phyloP scores from a whole-genome alignment of 2,329 filamentous ascomycete genomes.

The Zymoseptoria crescenta region DNA sequence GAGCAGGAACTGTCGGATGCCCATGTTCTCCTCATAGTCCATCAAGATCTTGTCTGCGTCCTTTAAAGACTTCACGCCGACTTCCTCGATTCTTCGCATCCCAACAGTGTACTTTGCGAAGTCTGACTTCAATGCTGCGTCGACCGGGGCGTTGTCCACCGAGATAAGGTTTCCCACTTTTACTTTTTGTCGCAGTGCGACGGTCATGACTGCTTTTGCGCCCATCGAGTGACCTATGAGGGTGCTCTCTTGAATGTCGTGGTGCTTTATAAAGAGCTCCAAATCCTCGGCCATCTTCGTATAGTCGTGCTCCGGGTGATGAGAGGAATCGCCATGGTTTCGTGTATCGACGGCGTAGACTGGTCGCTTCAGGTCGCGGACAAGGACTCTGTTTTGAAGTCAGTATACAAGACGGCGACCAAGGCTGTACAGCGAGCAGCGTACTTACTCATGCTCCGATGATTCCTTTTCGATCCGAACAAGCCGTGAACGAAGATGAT shows the following conservation, averaged over 20 bases:
- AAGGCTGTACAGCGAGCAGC: slow-evolving; percentile 27
- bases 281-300: slow-evolving; percentile 74
- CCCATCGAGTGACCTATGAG: slow-evolving; percentile 97
- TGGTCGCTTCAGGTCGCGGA: slow-evolving; percentile 68
- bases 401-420: not conserved
- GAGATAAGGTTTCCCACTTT: slow-evolving; percentile 65
- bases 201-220: slow-evolving; percentile 83
- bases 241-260: slow-evolving; percentile 61
- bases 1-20: slow-evolving; percentile 84
- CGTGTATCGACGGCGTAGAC: slow-evolving; percentile 83
- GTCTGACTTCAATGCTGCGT: slow-evolving; percentile 63
- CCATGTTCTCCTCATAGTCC: slow-evolving; percentile 63
- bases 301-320: slow-evolving; percentile 71
- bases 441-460: slow-evolving; percentile 88
- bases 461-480: slow-evolving; percentile 94
- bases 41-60: slow-evolving; percentile 75
- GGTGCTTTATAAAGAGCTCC: slow-evolving; percentile 64
- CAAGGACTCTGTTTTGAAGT: slow-evolving; percentile 55
- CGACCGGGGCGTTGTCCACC: slow-evolving; percentile 87
- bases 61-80: slow-evolving; percentile 57
- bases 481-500: slow-evolving; percentile 88
- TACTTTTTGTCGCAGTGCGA: slow-evolving; percentile 64
- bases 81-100: slow-evolving; percentile 73
- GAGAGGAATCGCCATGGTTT: slow-evolving; percentile 88
- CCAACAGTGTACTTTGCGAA: slow-evolving; percentile 75